These are phyloP conservation scores for Gymnopilus dilepis DNA, from an alignment of 768 basidiomycete species.

Conservation along the genomic window DNA sequence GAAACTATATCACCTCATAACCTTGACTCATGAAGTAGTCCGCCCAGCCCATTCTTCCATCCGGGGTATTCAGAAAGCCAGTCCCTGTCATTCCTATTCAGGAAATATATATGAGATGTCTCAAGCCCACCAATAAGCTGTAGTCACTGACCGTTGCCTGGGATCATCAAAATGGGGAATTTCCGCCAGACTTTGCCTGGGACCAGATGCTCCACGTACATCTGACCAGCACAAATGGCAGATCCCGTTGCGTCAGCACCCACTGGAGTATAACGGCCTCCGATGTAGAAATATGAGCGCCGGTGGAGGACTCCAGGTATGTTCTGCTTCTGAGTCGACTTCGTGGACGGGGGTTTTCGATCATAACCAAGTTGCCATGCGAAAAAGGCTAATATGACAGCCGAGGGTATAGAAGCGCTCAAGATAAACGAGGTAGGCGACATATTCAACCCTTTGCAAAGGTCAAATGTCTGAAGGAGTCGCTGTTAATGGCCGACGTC, in stretches of 20 bases:
- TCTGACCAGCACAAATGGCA: slow-evolving; percentile 47
- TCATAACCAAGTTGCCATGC: not conserved
- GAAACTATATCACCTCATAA: slow-evolving; percentile 47
- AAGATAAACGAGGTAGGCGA: too few species aligned
- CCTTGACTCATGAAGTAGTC: slow-evolving; percentile 56
- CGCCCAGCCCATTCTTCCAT: slow-evolving; percentile 60
- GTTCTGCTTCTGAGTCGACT: too few species aligned
- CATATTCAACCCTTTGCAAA: too few species aligned
- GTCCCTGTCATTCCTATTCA: slow-evolving; percentile 54
- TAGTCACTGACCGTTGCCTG: slow-evolving; percentile 43
- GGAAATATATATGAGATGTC: not conserved
- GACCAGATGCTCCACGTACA: slow-evolving; percentile 57
- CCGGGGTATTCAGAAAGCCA: slow-evolving; percentile 58
- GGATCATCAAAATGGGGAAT: slow-evolving; percentile 52
- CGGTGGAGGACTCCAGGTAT: slow-evolving; percentile 37
- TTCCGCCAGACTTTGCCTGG: slow-evolving; percentile 44
- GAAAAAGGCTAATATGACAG: not conserved
- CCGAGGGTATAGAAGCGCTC: too few species aligned
- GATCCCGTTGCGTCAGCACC: slow-evolving; percentile 32
- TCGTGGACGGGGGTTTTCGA: too few species aligned
- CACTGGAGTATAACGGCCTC: slow-evolving; percentile 41
- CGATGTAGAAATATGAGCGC: slow-evolving; percentile 54
- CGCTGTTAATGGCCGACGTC: too few species aligned
- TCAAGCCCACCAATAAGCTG: not conserved
- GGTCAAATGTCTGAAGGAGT: too few species aligned